Evolutionary conservation across 257 asterid genomes (phyloP), one percentile per base, ranked within the genome.

Genomic region (Perilla frutescens): DNA sequence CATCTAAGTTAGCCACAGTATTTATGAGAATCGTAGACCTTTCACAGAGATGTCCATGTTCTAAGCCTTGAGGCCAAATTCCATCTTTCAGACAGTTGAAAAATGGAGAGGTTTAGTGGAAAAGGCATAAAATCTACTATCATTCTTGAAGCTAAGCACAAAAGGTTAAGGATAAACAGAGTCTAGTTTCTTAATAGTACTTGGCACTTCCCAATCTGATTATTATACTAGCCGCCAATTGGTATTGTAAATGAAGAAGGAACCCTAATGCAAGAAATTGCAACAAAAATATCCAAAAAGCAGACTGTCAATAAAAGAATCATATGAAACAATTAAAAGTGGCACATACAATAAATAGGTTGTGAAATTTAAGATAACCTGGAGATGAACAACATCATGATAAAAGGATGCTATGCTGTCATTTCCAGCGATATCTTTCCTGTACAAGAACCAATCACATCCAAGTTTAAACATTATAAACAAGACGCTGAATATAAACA

Each of bases 351-450:
- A 44, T 65, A 63, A 29, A 79, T 49, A 71, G 73, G 73, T 76
- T 44, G 54, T 61, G 56, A 77, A 75, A 71, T 55, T 77, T 15
- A 56, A 68, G 62, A 66, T 65, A 66, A 93, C 98, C 95, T 93
- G 98, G 79, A 91, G 92, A 67, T 82, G 77, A 61, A 91, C 97
- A 81, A 89, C 96, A 59, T 88, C 88, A 56, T 64, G 87, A 84
- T 89, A 93, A 82, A 91, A 91, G 50, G 83, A 82, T 56, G 88
- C 91, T 32, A 93, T 84, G 80, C 89, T 63, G 61, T 13, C 76
- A 41, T 79, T 80, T 62, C 96, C 97, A 60, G 89, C 81, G 78
- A 93, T 71, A 79, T 93, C 98, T 74, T 91, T 87, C 88, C 98
- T 93, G 90, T 70, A 79, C 32, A 75, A 7, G 76, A 71, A 70